These are phyloP conservation scores for Solanum arcanum DNA, from an alignment of 257 asterid genomes.

Conservation along the genomic window DNA sequence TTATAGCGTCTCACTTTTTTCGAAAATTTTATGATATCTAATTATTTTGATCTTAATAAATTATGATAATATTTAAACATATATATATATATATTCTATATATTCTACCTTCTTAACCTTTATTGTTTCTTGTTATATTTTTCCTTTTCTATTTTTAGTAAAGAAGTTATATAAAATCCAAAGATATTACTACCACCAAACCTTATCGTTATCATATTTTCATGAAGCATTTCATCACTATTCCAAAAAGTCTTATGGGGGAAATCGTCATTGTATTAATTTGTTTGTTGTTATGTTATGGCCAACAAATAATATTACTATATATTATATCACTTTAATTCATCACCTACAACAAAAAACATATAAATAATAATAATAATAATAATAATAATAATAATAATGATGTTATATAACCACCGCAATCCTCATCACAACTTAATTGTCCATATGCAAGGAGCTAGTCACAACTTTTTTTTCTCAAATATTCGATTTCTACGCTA, in stretches of 20 bases:
- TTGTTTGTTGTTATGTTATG: neutral
- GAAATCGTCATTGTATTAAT: neutral
- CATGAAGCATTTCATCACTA: neutral
- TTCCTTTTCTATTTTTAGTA: neutral
- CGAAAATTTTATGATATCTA: neutral
- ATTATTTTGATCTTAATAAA: neutral
- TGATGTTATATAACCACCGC: neutral
- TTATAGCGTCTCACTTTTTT: too few species aligned
- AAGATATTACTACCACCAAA: neutral
- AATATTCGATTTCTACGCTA: accelerated
- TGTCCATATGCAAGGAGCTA: neutral
- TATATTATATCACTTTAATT: neutral
- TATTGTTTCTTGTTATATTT: neutral
- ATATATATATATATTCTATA: neutral
- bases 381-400: neutral
- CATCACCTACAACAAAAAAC: neutral
- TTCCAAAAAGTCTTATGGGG: neutral
- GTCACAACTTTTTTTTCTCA: accelerated
- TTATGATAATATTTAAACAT: neutral
- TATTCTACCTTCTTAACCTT: neutral
- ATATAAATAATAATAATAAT: neutral
- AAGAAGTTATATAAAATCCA: neutral
- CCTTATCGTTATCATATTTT: neutral
- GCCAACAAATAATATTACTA: neutral
- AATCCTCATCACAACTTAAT: neutral